Base-by-base conservation (phyloP, 257 asterid species). In the Lithospermum erythrorhizon region DNA sequence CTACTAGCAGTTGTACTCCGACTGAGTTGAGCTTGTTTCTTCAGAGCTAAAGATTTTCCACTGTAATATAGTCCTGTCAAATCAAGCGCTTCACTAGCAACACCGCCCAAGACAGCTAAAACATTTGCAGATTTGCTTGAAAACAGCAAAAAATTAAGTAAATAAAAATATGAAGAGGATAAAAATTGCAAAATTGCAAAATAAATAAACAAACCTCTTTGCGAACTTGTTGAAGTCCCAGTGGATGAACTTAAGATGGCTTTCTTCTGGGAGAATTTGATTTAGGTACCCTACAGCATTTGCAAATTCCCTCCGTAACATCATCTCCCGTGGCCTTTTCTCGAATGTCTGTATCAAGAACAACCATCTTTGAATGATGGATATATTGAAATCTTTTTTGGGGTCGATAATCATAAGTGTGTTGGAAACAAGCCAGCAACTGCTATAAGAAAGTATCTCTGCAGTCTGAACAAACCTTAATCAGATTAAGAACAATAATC, bases 141-240 rank as follows among this genome's bases (percentile, higher is more conserved):
- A 68, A 72, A 53, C 71, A 41, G 59, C 41, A 69, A 35, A 37
- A 51, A 52, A 35, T 69, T 55, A 63, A 70, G 73, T 70, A 59
- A 70, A 82, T 70, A 70, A 19, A 68, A 24, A 14, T 60, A 66
- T 56, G 37, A 22, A 5, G 67, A 70, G 66, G 30, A 48, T 61
- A 29, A 62, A 55, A 37, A 27, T 47, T 53, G 2, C 63, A 24
- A 8, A 68, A 62, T 53, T 5, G 71, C 65, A 45, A 57, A 27
- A 37, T 35, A 32, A 32, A 35, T 49, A 65, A 23, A 30, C 55
- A 72, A 71, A 88, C 98, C 95, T 91, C 82, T 91, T 91, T 6
- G 98, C 95, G 64, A 91, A 91, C 81, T 91, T 91, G 90, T 91
- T 95, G 67, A 91, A 91, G 78, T 91, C 98, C 98, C 98, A 91